Percentiles rank a stretch among this genome's conserved stretches.
Evolutionary conservation across 352 stramenopile species (phyloP).

Genomic region (Phytophthora constricta): DNA sequence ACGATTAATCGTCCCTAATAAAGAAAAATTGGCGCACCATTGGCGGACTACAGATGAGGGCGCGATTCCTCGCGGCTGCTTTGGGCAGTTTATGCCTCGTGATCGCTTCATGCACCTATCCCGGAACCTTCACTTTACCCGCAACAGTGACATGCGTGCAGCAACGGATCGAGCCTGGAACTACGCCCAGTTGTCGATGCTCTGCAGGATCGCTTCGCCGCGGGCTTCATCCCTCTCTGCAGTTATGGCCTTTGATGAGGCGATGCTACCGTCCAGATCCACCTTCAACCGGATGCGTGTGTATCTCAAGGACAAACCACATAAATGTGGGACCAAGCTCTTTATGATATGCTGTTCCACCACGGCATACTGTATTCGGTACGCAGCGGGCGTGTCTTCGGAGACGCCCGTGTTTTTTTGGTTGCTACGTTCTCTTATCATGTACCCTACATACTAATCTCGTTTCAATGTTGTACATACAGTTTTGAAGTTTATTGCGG

Average conservation of each 20-base stretch:
- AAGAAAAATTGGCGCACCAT: constrained; percentile 7
- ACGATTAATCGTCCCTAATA: constrained; percentile 10
- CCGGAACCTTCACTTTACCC: constrained; percentile 7
- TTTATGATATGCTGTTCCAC: constrained; percentile 7
- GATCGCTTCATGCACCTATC: constrained; percentile 13
- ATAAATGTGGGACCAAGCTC: too few species aligned
- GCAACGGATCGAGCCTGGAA: constrained; percentile 4
- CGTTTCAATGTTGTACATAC: constrained; percentile 2
- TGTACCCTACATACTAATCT: background rate
- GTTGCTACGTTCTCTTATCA: background rate
- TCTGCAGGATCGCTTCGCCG: background rate
- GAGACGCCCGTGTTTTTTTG: background rate
- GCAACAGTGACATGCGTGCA: background rate
- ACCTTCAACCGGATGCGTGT: too few species aligned
- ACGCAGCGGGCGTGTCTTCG: background rate
- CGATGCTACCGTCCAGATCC: too few species aligned
- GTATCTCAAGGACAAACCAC: too few species aligned
- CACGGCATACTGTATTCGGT: constrained; percentile 10
- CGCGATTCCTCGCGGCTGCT: constrained; percentile 10
- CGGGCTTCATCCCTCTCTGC: too few species aligned
- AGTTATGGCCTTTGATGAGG: too few species aligned
- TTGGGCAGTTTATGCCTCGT: constrained; percentile 8
- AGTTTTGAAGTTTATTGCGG: constrained; percentile 5
- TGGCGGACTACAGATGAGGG: constrained; percentile 2
- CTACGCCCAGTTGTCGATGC: background rate